Evolutionary conservation across 352 stramenopile genomes (phyloP), one percentile per base, ranked within the genome.

Genomic region (Pythium apleroticum): DNA sequence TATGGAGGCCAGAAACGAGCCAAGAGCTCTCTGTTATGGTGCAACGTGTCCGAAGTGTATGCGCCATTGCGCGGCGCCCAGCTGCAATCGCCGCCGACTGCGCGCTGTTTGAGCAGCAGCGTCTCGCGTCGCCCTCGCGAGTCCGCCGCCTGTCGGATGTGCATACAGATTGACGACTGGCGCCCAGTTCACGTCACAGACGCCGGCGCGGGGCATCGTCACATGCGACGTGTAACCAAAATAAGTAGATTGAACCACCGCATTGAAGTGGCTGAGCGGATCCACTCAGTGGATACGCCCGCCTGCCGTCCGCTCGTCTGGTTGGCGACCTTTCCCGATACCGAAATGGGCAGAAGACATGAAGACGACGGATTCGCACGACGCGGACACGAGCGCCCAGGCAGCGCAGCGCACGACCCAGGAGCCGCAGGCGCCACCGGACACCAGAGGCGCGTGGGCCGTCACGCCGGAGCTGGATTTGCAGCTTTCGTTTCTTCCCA

Each of bases 401-500:
- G 14, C 37, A 22, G 37, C 15, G 37, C 37, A 46, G 19, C 37
- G 15, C 9, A 22, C 37, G 37, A 14, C 35, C 14, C 35, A 43
- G 35, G 39, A 48, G 17, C 39, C 24, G 39, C 24, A 25, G n/a
- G 25, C 17, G 30, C 7, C 17, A 10, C 14, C 35, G 19, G 55
- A 52, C 14, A 27, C 3, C 12, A 55, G 24, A 22, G 25, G 33
- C n/a, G 63, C 62, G 52, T 39, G 58, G 66, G 65, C 60, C 50
- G 35, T 30, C 11, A 10, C 30, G 50, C 43, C 20, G 46, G 65
- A 62, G 55, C 41, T 50, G 14, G 52, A 70, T 61, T 63, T 86
- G 31, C 68, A 85, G 66, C 73, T 89, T 50, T 78, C 80, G 17
- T 76, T 89, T 56, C 75, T 88, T 24, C 33, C 68, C 0, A 56